Conservation (phyloP, 371 early-diverging fungal species). For the Lichtheimia ornata region DNA sequence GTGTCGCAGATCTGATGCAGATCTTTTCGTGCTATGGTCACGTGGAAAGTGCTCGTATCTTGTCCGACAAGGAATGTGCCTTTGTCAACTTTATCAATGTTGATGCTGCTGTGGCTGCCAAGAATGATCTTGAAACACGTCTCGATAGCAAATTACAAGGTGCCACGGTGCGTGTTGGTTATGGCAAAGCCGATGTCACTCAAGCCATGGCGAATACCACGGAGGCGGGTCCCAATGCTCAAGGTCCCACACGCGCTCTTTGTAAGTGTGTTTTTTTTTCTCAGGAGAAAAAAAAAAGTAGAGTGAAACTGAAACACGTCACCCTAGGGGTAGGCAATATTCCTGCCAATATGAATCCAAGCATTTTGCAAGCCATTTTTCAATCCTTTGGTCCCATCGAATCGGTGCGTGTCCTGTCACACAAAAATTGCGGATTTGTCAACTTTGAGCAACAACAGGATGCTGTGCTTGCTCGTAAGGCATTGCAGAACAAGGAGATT, state of each 20-base stretch:
- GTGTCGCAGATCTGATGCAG: constrained; percentile 75
- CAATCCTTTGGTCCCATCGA: constrained; percentile 87
- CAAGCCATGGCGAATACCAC: constrained; percentile 36
- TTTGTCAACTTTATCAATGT: constrained; percentile 43
- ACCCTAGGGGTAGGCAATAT: constrained; percentile 91
- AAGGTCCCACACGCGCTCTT: constrained; percentile 45
- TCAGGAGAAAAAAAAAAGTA: no score
- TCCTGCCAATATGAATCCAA: constrained; percentile 78
- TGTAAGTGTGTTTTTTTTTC: constrained; percentile 31
- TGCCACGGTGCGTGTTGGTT: constrained; percentile 33
- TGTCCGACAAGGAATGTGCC: constrained; percentile 69
- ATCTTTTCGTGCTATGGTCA: constrained; percentile 86
- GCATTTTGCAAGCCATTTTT: constrained; percentile 78
- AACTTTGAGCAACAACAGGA: constrained; percentile 90
- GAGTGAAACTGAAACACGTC: no score
- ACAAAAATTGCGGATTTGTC: constrained; percentile 97
- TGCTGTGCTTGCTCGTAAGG: constrained; percentile 85
- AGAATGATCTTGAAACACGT: constrained; percentile 31
- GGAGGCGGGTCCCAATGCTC: constrained; percentile 56
- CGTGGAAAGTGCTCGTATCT: constrained; percentile 86
- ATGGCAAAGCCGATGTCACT: constrained; percentile 42
- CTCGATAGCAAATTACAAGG: constrained; percentile 25
- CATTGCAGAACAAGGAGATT: constrained; percentile 87
- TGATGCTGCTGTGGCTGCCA: constrained; percentile 38
- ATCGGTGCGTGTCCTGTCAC: constrained; percentile 90